phyloP scores from a whole-genome alignment of 257 asterid species.

The Eustoma russellianum region DNA sequence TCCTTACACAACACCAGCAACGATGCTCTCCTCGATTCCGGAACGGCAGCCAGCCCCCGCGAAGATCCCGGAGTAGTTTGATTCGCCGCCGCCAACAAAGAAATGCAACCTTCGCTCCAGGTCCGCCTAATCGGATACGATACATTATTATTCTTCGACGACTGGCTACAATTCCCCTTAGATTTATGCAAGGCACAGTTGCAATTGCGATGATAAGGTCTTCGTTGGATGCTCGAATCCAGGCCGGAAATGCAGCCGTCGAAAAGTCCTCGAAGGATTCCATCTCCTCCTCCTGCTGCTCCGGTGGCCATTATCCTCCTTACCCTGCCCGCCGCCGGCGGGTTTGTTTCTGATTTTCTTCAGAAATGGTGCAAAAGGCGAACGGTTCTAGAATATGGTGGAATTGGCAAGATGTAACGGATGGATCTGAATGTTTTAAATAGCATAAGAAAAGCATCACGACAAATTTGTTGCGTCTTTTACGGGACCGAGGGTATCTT shows the following conservation, averaged over 20 bases:
- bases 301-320: too few species aligned
- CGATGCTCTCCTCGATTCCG: conserved; percentile 24
- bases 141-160: conserved; percentile 20
- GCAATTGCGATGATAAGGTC: conserved; percentile 72
- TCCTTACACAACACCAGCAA: conserved; percentile 23
- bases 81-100: conserved; percentile 21
- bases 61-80: conserved; percentile 39
- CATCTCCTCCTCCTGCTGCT: conserved; percentile 19
- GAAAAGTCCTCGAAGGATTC: conserved; percentile 32
- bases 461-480: too few species aligned
- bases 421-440: too few species aligned
- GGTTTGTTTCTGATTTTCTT: too few species aligned
- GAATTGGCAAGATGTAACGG: too few species aligned
- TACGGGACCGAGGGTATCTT: too few species aligned
- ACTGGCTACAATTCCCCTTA: conserved; percentile 34
- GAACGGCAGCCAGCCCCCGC: conserved; percentile 15
- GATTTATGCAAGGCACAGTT: conserved; percentile 57
- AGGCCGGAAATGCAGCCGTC: conserved; percentile 51
- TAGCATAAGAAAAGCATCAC: too few species aligned
- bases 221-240: conserved; percentile 40
- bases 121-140: conserved; percentile 46
- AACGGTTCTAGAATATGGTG: too few species aligned
- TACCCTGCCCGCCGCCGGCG: too few species aligned
- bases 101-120: conserved; percentile 54
- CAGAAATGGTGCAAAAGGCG: too few species aligned